Base-by-base conservation (phyloP, 1,139 yeast species). In the Suhomyces kunorum region DNA sequence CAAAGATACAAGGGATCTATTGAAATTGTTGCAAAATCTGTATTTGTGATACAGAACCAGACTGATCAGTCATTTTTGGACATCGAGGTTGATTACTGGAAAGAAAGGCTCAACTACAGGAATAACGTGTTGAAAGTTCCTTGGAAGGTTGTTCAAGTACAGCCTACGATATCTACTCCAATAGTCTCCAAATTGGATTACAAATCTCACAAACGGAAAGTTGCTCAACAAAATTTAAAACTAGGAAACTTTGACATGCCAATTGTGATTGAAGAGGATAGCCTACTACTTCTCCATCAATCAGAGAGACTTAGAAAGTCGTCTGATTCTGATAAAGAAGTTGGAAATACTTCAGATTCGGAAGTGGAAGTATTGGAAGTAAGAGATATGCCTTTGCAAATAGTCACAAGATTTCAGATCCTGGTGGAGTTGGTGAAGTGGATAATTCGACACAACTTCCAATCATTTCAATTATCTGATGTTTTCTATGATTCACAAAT, bases 341-440 rank as follows among this genome's bases (percentile, higher is more conserved):
- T 16, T 12, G 32, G 28, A 6, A 9, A 7, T 5, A 17, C 19
- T 8, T 14, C 32, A 6, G 42, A 38, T 15, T 32, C 41, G 6
- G 51, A 48, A 29, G 30, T 56, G 4, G 51, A 51, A 30, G 45
- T 58, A 8, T 25, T 51, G 11, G 42, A 47, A 6, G 50, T 51
- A 3, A 46, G 42, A 7, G 44, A 50, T 5, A 29, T 32, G 12
- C 53, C 54, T 4, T 40, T 55, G 1, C 53, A 50, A 11, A 42
- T 58, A 5, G 49, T 57, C 4, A 55, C 60, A n/a, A 61, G 59
- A 24, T 51, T 55, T 28, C 66, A 61, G 32, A 43, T 63, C 2
- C 53, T 58, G 1, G 42, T 61, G 3, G 69, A 61, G 39, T 52
- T 69, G 6, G 46, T 72, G 16, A 51, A 51, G 28, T 65, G 63